A percentile compares a stretch with the other conserved stretches of the same genome.
Conservation (phyloP, 345 rosid genomes). For the Linum tenue region DNA sequence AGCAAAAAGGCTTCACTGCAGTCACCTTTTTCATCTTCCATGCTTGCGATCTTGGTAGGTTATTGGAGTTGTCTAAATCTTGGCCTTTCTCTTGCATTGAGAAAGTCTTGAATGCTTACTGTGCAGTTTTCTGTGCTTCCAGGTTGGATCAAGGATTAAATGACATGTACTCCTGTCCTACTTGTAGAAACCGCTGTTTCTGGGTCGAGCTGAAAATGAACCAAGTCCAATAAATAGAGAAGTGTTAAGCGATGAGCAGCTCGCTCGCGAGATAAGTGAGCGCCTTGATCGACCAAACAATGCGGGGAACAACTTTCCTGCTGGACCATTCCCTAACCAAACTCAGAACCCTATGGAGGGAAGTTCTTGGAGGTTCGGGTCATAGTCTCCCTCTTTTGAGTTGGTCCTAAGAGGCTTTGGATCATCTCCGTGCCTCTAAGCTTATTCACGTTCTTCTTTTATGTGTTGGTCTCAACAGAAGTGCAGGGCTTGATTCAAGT, state of each 20-base stretch:
- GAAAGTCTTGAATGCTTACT: neutral
- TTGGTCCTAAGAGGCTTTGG: neutral
- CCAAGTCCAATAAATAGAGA: constrained; percentile 36
- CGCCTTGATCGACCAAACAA: constrained; percentile 44
- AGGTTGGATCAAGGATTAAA: constrained; percentile 99
- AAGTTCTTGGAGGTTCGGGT: constrained; percentile 66
- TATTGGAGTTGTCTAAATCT: constrained; percentile 1
- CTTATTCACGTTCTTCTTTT: neutral
- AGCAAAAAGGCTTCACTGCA: constrained; percentile 88
- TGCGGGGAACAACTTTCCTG: constrained; percentile 41
- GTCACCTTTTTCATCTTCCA: constrained; percentile 90
- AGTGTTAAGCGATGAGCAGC: constrained; percentile 58
- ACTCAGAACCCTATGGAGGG: constrained; percentile 50
- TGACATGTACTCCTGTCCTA: constrained; percentile 88
- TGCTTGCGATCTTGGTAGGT: constrained; percentile 96
- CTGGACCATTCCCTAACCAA: constrained; percentile 65
- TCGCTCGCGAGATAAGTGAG: constrained; percentile 59
- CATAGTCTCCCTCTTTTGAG: constrained; percentile 5
- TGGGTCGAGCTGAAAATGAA: constrained; percentile 54
- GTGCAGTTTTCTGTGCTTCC: constrained; percentile 14
- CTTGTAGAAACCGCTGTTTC: constrained; percentile 95
- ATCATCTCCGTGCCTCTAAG: neutral
- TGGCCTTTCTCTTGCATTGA: constrained; percentile 8
- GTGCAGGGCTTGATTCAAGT: constrained; percentile 64
- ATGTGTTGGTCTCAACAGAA: constrained; percentile 31